Percentiles rank a stretch among this genome's conserved stretches.
phyloP scores from a whole-genome alignment of 192 early-diverging fungal genomes.

The Podila minutissima region DNA sequence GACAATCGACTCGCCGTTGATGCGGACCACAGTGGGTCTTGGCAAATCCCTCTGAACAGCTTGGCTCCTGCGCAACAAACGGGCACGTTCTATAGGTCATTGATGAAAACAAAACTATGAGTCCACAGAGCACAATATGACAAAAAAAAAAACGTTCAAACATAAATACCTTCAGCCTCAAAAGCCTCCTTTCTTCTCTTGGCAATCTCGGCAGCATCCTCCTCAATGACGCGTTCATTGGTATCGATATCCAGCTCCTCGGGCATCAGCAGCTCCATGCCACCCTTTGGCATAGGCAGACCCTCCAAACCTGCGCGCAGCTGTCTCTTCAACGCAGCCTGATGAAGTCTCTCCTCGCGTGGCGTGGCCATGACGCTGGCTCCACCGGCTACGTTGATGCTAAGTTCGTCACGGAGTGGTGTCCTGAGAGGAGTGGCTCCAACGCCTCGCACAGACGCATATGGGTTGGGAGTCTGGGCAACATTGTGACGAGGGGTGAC shows the following conservation, averaged over 20 bases:
- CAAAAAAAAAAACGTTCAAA: neutral
- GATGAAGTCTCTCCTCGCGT: slow-evolving; percentile 66
- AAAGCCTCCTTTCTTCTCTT: slow-evolving; percentile 57
- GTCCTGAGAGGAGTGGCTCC: slow-evolving; percentile 69
- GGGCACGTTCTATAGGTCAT: slow-evolving; percentile 48
- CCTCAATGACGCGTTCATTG: slow-evolving; percentile 50
- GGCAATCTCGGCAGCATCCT: slow-evolving; percentile 82
- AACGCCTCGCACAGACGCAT: slow-evolving; percentile 59
- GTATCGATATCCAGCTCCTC: slow-evolving; percentile 61
- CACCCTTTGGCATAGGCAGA: slow-evolving; percentile 91
- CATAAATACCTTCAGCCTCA: slow-evolving; percentile 54
- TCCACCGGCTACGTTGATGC: slow-evolving; percentile 59
- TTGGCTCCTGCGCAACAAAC: slow-evolving; percentile 71
- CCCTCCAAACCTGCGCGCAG: slow-evolving; percentile 73
- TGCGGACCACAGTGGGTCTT: slow-evolving; percentile 64
- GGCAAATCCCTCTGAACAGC: slow-evolving; percentile 83
- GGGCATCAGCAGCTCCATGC: slow-evolving; percentile 92
- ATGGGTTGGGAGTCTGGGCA: slow-evolving; percentile 86
- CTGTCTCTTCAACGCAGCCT: slow-evolving; percentile 71
- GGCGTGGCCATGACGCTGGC: slow-evolving; percentile 70
- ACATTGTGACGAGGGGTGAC: slow-evolving; percentile 63
- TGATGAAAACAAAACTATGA: neutral
- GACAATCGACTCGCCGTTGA: slow-evolving; percentile 20
- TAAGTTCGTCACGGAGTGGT: slow-evolving; percentile 70
- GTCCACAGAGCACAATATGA: neutral